Percentiles rank a stretch among this genome's conserved stretches.
phyloP scores from a whole-genome alignment of 495 filamentous ascomycete species.

The Aspergillus bertholletiae region DNA sequence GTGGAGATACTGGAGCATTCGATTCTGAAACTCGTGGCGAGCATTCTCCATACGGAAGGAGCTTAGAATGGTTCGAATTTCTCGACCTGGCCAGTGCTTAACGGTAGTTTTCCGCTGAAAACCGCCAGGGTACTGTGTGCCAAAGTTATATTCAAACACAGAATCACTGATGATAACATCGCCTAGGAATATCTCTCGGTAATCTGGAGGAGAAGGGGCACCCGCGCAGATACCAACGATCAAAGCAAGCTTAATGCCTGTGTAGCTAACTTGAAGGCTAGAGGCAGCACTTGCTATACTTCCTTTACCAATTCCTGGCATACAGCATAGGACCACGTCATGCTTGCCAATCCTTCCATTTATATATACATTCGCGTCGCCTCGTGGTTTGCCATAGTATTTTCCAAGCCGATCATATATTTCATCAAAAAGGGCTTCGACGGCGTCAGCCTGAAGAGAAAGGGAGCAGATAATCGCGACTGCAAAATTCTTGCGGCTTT shows the following conservation, averaged over 20 bases:
- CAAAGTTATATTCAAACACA: too few relatives aligned
- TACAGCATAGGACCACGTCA: constrained; percentile 23
- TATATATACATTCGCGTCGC: constrained; percentile 23
- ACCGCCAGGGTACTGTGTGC: too few relatives aligned
- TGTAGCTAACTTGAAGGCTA: constrained; percentile 18
- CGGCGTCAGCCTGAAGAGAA: constrained; percentile 10
- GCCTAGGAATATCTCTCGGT: too few relatives aligned
- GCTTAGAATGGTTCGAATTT: background rate
- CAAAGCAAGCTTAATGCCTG: too few relatives aligned
- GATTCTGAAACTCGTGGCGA: background rate
- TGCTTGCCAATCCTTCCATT: constrained; percentile 23
- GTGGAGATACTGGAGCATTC: background rate
- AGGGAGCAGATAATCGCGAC: constrained; percentile 18
- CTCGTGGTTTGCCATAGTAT: background rate
- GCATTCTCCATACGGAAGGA: background rate
- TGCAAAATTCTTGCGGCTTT: constrained; percentile 8
- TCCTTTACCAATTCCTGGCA: constrained; percentile 20
- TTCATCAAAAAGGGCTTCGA: constrained; percentile 12
- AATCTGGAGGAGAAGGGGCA: constrained; percentile 15
- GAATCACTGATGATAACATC: too few relatives aligned
- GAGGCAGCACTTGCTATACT: constrained; percentile 13
- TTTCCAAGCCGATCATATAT: constrained; percentile 1
- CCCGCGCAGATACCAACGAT: too few relatives aligned
- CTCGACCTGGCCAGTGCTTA: background rate
- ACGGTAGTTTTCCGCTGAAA: too few relatives aligned